Percentiles rank a stretch among this genome's conserved stretches.
Evolutionary conservation across 768 basidiomycete species (phyloP).

Genomic region (Lentinula boryana): DNA sequence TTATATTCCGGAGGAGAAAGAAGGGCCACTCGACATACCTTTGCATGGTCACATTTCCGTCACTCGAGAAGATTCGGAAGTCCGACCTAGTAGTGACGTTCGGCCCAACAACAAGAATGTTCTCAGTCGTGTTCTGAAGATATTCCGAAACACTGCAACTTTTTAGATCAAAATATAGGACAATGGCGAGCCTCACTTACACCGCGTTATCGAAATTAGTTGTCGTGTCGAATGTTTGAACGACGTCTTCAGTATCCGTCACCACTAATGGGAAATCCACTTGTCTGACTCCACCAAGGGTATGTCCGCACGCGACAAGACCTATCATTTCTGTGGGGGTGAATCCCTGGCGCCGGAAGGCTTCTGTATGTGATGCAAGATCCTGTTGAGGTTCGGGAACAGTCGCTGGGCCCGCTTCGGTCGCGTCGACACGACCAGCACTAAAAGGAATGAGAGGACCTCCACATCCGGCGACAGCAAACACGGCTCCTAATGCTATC

Average conservation of each 20-base stretch:
- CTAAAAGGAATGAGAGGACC: conserved; percentile 16
- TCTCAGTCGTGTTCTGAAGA: background rate
- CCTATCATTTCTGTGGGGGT: background rate
- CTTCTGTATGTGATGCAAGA: background rate
- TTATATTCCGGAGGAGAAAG: background rate
- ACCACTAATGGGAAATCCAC: background rate
- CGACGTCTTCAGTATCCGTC: background rate
- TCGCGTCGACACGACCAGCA: conserved; percentile 17
- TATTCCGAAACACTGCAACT: background rate
- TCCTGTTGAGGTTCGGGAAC: conserved; percentile 2
- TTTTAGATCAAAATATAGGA: background rate
- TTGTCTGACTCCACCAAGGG: conserved; percentile 1
- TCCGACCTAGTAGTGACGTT: conserved; percentile 13
- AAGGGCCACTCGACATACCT: conserved; percentile 1
- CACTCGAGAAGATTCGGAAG: conserved; percentile 15
- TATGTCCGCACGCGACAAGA: conserved; percentile 5
- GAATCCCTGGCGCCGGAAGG: background rate
- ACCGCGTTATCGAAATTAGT: background rate
- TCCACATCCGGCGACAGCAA: conserved; percentile 10
- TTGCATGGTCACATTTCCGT: conserved; percentile 17
- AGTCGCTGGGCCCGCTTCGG: conserved; percentile 10
- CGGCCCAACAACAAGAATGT: background rate
- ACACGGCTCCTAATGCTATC: conserved; percentile 12
- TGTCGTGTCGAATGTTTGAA: background rate
- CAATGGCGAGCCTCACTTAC: background rate